Conservation (phyloP, 1,284 basidiomycete species). For the Microbotryum saponariae region DNA sequence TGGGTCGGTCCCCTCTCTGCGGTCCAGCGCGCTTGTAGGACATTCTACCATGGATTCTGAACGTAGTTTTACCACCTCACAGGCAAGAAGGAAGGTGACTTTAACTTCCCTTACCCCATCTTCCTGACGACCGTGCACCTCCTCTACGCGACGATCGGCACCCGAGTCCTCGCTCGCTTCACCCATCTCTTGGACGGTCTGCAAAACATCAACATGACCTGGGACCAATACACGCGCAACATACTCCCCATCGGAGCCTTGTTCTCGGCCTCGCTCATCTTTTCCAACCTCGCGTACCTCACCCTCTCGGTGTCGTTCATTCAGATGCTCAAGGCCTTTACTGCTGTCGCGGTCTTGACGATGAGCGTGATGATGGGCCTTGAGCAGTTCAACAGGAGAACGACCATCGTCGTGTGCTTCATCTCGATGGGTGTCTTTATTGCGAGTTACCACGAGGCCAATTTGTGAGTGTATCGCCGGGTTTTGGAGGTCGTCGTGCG, state of each 20-base stretch:
- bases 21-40: background rate
- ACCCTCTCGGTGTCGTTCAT: constrained; percentile 32
- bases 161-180: constrained; percentile 41
- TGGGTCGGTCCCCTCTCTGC: constrained; percentile 12
- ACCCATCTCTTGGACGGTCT: constrained; percentile 44
- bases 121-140: constrained; percentile 45
- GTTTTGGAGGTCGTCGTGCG: constrained; percentile 11
- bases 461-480: constrained; percentile 8
- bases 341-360: constrained; percentile 36
- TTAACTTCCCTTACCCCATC: constrained; percentile 37
- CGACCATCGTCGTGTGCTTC: constrained; percentile 39
- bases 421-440: constrained; percentile 43
- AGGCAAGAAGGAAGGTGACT: constrained; percentile 15
- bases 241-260: constrained; percentile 47
- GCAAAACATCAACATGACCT: constrained; percentile 36
- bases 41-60: background rate
- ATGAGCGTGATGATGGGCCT: constrained; percentile 36
- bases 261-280: constrained; percentile 41
- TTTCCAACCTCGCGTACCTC: constrained; percentile 36
- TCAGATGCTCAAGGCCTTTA: constrained; percentile 40
- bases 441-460: constrained; percentile 26
- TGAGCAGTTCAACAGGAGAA: constrained; percentile 33
- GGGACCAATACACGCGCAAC: constrained; percentile 33
- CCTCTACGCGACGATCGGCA: constrained; percentile 43
- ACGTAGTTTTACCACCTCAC: background rate